Base-by-base conservation (phyloP, 768 basidiomycete species). In the Chalciporus pseudorubinellus region DNA sequence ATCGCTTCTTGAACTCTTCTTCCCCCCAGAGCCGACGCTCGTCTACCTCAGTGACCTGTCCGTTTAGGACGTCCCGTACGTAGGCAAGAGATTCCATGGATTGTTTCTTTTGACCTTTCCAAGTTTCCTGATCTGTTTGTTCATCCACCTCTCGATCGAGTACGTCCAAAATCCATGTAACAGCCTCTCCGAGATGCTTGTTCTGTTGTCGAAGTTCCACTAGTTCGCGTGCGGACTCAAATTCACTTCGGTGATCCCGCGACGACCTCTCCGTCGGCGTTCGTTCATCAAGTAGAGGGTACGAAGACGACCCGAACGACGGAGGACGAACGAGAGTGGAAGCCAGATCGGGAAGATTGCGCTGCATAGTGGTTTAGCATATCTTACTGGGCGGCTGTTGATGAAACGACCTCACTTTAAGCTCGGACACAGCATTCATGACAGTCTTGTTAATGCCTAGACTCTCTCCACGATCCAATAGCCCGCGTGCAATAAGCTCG, bases 261-360 rank as follows among this genome's bases (percentile, higher is more conserved):
- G 83, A 75, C 9, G 84, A 81, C 50, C 79, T 76, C 58, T 86
- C 87, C 58, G 77, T 74, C 4, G 75, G 53, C 10, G 73, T 69
- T 38, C 79, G 70, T 51, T 89, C 89, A 44, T 83, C 83, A 19
- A 75, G 70, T 34, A 90, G 69, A 3, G 87, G 86, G 62, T 86
- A 86, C 2, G 77, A 63, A 2, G 71, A 56, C 20, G 69, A 55
- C n/a, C 60, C 62, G 14, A 69, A 68, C 6, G 72, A 57, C 6
- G 75, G 76, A 6, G 86, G 72, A 19, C 82, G 82, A 31, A 80
- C 77, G 12, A 93, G 74, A 12, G 84, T 82, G 9, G 80, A 78
- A 11, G 86, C 75, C n/a, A 94, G 62, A 57, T 95, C 93, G 2
- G 93, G 92, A 12, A 95, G 80, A 66, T 92, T 95, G 48, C 83